Percentiles rank a stretch among this genome's conserved stretches.
Conservation (phyloP, 495 filamentous ascomycete species). For the Pyrenula massariospora region DNA sequence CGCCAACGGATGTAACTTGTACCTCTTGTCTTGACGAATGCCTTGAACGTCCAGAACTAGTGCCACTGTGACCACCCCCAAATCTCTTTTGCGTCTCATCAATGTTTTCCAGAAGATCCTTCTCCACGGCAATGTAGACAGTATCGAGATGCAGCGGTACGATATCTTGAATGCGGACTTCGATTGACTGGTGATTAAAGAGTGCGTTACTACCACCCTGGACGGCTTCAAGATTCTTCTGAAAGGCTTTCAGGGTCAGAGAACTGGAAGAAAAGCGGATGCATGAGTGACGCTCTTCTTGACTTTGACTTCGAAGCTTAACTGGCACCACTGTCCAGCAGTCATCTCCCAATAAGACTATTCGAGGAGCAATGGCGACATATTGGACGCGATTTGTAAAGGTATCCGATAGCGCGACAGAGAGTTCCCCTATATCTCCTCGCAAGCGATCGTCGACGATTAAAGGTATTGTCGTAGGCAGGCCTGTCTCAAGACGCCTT, state of each 20-base stretch:
- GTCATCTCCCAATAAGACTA: conserved; percentile 52
- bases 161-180: conserved; percentile 73
- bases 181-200: conserved; percentile 50
- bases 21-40: not conserved
- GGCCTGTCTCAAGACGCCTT: conserved; percentile 37
- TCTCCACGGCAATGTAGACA: conserved; percentile 75
- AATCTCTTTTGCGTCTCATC: conserved; percentile 52
- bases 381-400: conserved; percentile 31
- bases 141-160: conserved; percentile 68
- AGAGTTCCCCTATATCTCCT: conserved; percentile 78
- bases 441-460: conserved; percentile 69
- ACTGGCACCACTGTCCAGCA: conserved; percentile 83
- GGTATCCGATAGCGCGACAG: conserved; percentile 61
- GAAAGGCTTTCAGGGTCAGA: conserved; percentile 69
- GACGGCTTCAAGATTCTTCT: conserved; percentile 46
- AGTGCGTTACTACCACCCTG: conserved; percentile 37
- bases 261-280: conserved; percentile 72
- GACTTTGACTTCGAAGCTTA: conserved; percentile 14
- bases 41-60: conserved; percentile 20
- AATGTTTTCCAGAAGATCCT: conserved; percentile 52
- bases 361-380: conserved; percentile 74
- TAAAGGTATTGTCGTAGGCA: conserved; percentile 51
- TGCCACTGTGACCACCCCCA: conserved; percentile 43
- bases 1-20: conserved; percentile 8
- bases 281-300: conserved; percentile 40